These are phyloP conservation scores for Botryosphaeria agaves DNA, from an alignment of 2,329 filamentous ascomycete species.

Conservation along the genomic window DNA sequence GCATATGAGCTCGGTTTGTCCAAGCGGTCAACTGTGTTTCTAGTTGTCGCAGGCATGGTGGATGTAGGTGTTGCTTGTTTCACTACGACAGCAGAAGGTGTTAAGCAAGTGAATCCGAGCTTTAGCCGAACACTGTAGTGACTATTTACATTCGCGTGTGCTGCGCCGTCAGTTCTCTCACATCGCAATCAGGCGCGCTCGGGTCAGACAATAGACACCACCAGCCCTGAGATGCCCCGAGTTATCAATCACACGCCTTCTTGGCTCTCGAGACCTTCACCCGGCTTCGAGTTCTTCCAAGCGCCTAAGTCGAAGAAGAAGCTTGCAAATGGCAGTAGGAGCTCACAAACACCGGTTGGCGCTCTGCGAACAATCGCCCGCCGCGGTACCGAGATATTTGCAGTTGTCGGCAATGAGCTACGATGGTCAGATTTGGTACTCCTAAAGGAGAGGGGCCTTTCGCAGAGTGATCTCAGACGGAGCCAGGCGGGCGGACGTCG, in stretches of 20 bases:
- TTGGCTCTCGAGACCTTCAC: conserved; percentile 66
- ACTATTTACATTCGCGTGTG: too few species aligned
- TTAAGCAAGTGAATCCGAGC: too few species aligned
- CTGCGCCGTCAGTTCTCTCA: too few species aligned
- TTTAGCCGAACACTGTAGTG: too few species aligned
- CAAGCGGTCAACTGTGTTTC: conserved; percentile 73
- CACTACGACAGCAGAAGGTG: conserved; percentile 8
- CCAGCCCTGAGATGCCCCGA: conserved; percentile 49
- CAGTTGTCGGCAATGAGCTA: conserved; percentile 75
- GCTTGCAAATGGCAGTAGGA: conserved; percentile 6
- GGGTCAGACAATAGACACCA: neutral
- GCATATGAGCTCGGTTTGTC: conserved; percentile 95
- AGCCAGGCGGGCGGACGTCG: conserved; percentile 6
- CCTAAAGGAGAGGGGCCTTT: conserved; percentile 44
- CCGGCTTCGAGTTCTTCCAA: conserved; percentile 63
- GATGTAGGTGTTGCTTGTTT: neutral
- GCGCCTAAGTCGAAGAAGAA: conserved; percentile 15
- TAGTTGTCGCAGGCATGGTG: conserved; percentile 29
- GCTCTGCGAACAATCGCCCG: conserved; percentile 51
- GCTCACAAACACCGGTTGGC: conserved; percentile 14
- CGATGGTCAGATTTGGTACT: conserved; percentile 76
- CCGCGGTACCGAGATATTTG: conserved; percentile 74
- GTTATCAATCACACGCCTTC: conserved; percentile 70
- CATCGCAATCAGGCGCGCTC: neutral
- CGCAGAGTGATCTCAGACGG: neutral